These are phyloP conservation scores for Guadua angustifolia DNA, from an alignment of 176 grass and related monocot genomes.

Conservation along the genomic window DNA sequence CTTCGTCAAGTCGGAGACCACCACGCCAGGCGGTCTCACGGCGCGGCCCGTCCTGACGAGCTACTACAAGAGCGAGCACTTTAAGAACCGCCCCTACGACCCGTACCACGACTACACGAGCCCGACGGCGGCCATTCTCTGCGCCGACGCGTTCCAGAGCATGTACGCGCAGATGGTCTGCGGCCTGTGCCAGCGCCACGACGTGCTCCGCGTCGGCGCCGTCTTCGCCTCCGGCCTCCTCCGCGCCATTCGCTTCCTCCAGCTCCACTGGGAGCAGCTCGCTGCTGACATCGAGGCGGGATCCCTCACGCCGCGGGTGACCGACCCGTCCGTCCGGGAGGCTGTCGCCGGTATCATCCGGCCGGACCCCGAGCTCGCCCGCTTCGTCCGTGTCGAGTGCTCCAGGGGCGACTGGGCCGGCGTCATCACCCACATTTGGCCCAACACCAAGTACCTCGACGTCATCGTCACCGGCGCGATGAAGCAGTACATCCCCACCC, in stretches of 20 bases:
- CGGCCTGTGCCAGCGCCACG: slow-evolving; percentile 62
- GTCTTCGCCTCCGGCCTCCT: slow-evolving; percentile 73
- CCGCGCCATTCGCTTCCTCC: slow-evolving; percentile 68
- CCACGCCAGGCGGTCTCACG: slow-evolving; percentile 58
- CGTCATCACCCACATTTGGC: slow-evolving; percentile 65
- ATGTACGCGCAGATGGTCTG: slow-evolving; percentile 77
- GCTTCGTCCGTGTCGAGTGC: slow-evolving; percentile 60
- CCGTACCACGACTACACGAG: slow-evolving; percentile 67
- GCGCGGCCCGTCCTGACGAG: slow-evolving; percentile 67
- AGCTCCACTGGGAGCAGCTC: slow-evolving; percentile 66
- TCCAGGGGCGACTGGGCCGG: slow-evolving; percentile 59
- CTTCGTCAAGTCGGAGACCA: slow-evolving; percentile 81
- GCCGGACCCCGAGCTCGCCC: slow-evolving; percentile 56
- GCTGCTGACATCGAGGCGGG: slow-evolving; percentile 53
- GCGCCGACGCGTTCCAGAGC: slow-evolving; percentile 70
- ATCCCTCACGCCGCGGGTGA: slow-evolving; percentile 29
- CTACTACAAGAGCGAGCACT: slow-evolving; percentile 79
- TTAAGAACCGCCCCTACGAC: slow-evolving; percentile 65
- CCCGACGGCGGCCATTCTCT: slow-evolving; percentile 64
- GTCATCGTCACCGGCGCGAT: slow-evolving; percentile 76
- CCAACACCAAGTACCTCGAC: slow-evolving; percentile 76
- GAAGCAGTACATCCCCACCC: slow-evolving; percentile 78
- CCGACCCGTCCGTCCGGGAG: slow-evolving; percentile 52
- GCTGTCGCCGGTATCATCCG: slow-evolving; percentile 50
- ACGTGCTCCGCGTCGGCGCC: slow-evolving; percentile 68